Evolutionary conservation across 805 yeast species (phyloP), one percentile per base, ranked within the genome.

Genomic region (Blastobotrys chiropterorum): DNA sequence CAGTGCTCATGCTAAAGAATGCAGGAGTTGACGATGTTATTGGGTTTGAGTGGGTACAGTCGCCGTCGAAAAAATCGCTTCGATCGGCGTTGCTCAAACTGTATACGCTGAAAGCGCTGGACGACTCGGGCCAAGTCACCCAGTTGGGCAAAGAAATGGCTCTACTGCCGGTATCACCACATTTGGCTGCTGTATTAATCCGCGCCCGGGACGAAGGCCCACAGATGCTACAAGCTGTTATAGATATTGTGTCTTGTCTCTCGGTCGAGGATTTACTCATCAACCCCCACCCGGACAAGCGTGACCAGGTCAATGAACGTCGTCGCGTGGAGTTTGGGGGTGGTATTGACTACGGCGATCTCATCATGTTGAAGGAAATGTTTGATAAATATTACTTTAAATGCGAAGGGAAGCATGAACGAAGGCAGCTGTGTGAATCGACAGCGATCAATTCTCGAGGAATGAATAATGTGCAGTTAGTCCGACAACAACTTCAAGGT

Each of bases 181-280:
- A 87, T 62, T 73, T 94, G 45, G 85, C 96, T 3, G 89, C 90
- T 0, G 97, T 92, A 6, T 72, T 94, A 50, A 72, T 94, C 31
- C 74, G 78, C 21, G 96, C 97, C 0, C 69, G 76, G 53, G 58
- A 53, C n/a, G 55, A 51, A 38, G 17, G 30, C 13, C 19, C 20
- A 14, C 40, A 22, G 34, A 81, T 85, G 46, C 68, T 89, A 3
- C 69, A 70, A 1, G 79, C 84, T 1, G 96, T 87, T 1, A 75
- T 92, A 22, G 98, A 92, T 64, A 88, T 94, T 49, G 95, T 87
- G 1, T 82, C 98, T 0, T 92, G 98, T 68, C 74, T 94, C 20
- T 88, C 96, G 14, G 97, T 94, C 3, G 97, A 92, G 59, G 94
- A 92, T 63, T 73, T 94, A 61, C 67, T 94, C 21, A 63, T 87